These are phyloP conservation scores for Tylopilus balloui DNA, from an alignment of 768 basidiomycete genomes.

Conservation along the genomic window DNA sequence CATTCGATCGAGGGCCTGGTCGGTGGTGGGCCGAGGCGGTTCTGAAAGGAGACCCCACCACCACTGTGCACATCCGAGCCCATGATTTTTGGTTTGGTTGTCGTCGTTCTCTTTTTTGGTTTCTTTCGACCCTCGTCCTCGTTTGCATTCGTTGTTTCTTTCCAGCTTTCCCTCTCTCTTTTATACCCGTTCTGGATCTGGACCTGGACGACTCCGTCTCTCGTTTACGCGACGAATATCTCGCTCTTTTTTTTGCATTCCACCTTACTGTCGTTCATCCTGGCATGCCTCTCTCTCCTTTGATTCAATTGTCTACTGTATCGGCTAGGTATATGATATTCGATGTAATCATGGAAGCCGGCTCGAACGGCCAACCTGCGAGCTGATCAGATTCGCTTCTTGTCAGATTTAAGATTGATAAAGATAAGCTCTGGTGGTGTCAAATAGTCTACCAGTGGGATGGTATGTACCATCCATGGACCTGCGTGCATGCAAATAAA, in stretches of 20 bases:
- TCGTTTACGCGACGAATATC: not conserved
- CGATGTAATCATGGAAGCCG: constrained; percentile 21
- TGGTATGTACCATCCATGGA: constrained; percentile 5
- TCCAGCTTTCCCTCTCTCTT: not conserved
- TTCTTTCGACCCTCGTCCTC: not conserved
- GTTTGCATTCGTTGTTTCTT: not conserved
- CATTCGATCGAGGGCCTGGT: constrained; percentile 93
- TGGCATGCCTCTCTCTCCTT: constrained; percentile 4
- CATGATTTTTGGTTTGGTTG: no score
- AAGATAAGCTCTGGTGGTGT: no score
- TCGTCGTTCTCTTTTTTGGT: not conserved
- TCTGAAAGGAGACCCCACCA: constrained; percentile 30
- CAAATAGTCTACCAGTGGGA: constrained; percentile 21
- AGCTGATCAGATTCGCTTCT: no score
- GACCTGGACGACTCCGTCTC: constrained; percentile 8
- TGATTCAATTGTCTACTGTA: constrained; percentile 19
- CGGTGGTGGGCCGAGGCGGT: constrained; percentile 48
- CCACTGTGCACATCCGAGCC: no score
- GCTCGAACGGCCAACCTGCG: not conserved
- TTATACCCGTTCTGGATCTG: constrained; percentile 18
- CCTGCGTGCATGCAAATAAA: no score
- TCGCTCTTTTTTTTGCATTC: not conserved
- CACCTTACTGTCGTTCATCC: constrained; percentile 3
- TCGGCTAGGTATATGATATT: constrained; percentile 28
- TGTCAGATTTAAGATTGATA: no score